Evolutionary conservation across 768 basidiomycete genomes (phyloP).

Genomic region (Agaricus subrufescens): DNA sequence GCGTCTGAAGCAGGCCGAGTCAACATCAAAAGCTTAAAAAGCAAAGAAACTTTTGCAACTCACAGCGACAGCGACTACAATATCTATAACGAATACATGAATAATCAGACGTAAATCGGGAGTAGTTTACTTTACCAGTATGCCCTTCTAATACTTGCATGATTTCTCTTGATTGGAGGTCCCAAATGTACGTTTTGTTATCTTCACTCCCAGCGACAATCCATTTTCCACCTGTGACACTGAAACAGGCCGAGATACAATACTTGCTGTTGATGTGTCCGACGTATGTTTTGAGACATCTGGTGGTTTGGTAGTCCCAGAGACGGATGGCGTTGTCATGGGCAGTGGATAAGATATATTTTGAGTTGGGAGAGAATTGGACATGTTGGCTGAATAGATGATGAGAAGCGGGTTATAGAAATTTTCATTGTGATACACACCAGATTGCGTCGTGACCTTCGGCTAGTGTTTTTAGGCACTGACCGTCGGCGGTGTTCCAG

Average conservation of each 20-base stretch:
- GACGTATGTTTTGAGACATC: slow-evolving; percentile 85
- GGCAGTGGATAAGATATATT: slow-evolving; percentile 90
- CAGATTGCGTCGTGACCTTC: slow-evolving; percentile 86
- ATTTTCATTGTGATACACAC: slow-evolving; percentile 30
- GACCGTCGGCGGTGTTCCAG: slow-evolving; percentile 90
- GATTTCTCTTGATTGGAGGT: slow-evolving; percentile 81
- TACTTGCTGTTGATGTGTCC: slow-evolving; percentile 83
- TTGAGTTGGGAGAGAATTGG: slow-evolving; percentile 93
- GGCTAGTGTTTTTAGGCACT: slow-evolving; percentile 93
- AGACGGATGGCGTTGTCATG: slow-evolving; percentile 91
- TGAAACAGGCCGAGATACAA: slow-evolving; percentile 81
- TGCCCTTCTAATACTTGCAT: slow-evolving; percentile 80
- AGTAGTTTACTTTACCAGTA: slow-evolving; percentile 39
- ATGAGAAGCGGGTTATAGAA: not conserved
- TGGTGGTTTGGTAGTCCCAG: slow-evolving; percentile 92
- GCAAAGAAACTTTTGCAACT: slow-evolving; percentile 14
- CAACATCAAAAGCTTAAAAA: slow-evolving; percentile 7
- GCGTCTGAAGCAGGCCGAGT: slow-evolving; percentile 47
- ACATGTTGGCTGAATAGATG: slow-evolving; percentile 66
- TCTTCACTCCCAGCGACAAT: slow-evolving; percentile 92
- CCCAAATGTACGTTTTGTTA: slow-evolving; percentile 86
- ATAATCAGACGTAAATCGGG: not conserved
- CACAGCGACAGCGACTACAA: slow-evolving; percentile 81
- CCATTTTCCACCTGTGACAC: slow-evolving; percentile 83
- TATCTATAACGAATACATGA: slow-evolving; percentile 31